Percentiles rank a stretch among this genome's conserved stretches.
phyloP scores from a whole-genome alignment of 345 rosid species.

The Syzygium jambos region DNA sequence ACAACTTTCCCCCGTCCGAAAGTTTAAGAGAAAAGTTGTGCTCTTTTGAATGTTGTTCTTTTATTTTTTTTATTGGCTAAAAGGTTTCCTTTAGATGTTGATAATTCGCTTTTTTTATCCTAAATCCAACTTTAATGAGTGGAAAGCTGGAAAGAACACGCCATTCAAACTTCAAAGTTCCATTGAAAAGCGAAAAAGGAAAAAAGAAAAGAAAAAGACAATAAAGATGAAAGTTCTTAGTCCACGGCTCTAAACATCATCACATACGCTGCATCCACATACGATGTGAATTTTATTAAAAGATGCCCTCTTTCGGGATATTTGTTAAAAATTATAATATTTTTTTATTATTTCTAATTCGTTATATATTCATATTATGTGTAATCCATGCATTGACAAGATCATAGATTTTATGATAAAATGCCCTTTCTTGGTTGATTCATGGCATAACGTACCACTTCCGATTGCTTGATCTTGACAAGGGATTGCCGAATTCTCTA shows the following conservation, averaged over 20 bases:
- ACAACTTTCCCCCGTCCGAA: neutral
- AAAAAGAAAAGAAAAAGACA: neutral
- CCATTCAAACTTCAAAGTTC: neutral
- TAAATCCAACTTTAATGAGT: neutral
- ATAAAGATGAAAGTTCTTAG: neutral
- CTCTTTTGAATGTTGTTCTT: neutral
- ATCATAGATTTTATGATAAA: neutral
- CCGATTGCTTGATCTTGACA: neutral
- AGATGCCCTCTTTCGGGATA: neutral
- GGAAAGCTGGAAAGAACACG: neutral
- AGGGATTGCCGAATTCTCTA: neutral
- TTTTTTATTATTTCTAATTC: neutral
- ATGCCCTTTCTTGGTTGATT: neutral
- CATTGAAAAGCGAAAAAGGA: neutral
- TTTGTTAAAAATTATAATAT: neutral
- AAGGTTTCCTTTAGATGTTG: neutral
- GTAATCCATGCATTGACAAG: neutral
- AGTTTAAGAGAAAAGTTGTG: neutral
- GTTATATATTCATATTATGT: neutral
- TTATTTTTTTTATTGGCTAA: neutral
- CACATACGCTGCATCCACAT: neutral
- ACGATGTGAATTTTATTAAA: neutral
- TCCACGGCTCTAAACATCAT: neutral
- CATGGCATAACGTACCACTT: neutral
- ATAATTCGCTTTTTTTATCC: neutral